These are phyloP conservation scores for Thermothelomyces thermophilus DNA, from an alignment of 2,329 filamentous ascomycete species.

Conservation along the genomic window DNA sequence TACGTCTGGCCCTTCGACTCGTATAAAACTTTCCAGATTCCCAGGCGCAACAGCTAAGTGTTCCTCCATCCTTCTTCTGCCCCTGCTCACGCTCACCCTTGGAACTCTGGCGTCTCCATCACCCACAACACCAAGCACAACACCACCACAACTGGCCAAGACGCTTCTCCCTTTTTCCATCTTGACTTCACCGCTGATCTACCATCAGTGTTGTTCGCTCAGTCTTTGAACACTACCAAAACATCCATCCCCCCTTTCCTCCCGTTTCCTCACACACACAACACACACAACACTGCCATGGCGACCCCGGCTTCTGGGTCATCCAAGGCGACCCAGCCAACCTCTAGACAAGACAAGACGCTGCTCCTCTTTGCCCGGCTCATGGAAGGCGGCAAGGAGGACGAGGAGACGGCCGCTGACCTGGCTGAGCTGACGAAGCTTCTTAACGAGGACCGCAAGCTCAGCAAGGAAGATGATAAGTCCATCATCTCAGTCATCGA, in stretches of 20 bases:
- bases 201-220: too few relatives aligned
- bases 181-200: too few relatives aligned
- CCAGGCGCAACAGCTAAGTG: background rate
- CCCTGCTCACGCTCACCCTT: too few relatives aligned
- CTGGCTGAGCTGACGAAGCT: slow-evolving; percentile 54
- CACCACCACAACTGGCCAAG: too few relatives aligned
- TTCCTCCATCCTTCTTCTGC: background rate
- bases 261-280: too few relatives aligned
- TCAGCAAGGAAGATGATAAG: slow-evolving; percentile 37
- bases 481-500: slow-evolving; percentile 60
- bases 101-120: too few relatives aligned
- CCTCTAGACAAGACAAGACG: slow-evolving; percentile 49
- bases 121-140: background rate
- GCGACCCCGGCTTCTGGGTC: background rate
- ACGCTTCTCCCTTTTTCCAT: too few relatives aligned
- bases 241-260: background rate
- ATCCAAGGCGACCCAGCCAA: background rate
- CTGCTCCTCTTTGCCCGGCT: slow-evolving; percentile 77
- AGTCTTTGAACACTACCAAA: too few relatives aligned
- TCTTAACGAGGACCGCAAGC: slow-evolving; percentile 47
- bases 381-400: slow-evolving; percentile 85
- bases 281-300: background rate
- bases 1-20: background rate
- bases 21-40: background rate
- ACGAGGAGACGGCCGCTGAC: slow-evolving; percentile 59